phyloP scores from a whole-genome alignment of 371 early-diverging fungal genomes.

The Vittaforma corneae region DNA sequence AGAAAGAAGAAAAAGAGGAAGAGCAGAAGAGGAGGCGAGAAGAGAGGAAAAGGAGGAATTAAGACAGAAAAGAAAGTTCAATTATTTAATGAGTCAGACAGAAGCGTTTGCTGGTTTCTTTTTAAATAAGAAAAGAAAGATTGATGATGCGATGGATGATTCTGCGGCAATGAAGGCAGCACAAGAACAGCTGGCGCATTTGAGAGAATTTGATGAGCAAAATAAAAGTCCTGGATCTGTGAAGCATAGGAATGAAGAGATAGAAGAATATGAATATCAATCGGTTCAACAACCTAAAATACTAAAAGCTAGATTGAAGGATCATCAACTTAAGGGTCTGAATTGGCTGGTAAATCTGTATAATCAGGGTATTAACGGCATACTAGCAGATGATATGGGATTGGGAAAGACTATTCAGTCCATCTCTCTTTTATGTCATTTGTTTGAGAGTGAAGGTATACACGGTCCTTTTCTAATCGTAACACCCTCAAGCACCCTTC shows the following conservation, averaged over 20 bases:
- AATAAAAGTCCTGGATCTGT: background rate
- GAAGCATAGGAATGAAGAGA: background rate
- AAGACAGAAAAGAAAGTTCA: slow-evolving; percentile 79
- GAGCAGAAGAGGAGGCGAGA: slow-evolving; percentile 65
- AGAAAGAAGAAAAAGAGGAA: slow-evolving; percentile 76
- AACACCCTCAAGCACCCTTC: slow-evolving; percentile 81
- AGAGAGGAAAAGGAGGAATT: slow-evolving; percentile 72
- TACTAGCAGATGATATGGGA: slow-evolving; percentile 92
- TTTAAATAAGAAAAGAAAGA: slow-evolving; percentile 52
- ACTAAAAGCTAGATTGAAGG: slow-evolving; percentile 72
- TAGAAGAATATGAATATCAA: slow-evolving; percentile 7
- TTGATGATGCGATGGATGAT: slow-evolving; percentile 12
- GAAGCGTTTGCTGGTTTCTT: slow-evolving; percentile 90
- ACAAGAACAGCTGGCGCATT: slow-evolving; percentile 4
- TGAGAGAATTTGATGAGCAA: slow-evolving; percentile 21
- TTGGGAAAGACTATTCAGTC: slow-evolving; percentile 88
- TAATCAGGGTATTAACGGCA: slow-evolving; percentile 88
- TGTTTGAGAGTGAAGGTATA: slow-evolving; percentile 67
- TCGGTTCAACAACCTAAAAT: slow-evolving; percentile 65
- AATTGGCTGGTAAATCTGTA: slow-evolving; percentile 91
- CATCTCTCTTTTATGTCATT: slow-evolving; percentile 67
- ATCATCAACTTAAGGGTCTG: slow-evolving; percentile 84
- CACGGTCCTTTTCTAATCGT: slow-evolving; percentile 89
- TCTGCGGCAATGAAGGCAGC: slow-evolving; percentile 12
- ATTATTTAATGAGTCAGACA: slow-evolving; percentile 84